Evolutionary conservation across 2,329 filamentous ascomycete genomes (phyloP).

Genomic region (Pyricularia pennisetigena): DNA sequence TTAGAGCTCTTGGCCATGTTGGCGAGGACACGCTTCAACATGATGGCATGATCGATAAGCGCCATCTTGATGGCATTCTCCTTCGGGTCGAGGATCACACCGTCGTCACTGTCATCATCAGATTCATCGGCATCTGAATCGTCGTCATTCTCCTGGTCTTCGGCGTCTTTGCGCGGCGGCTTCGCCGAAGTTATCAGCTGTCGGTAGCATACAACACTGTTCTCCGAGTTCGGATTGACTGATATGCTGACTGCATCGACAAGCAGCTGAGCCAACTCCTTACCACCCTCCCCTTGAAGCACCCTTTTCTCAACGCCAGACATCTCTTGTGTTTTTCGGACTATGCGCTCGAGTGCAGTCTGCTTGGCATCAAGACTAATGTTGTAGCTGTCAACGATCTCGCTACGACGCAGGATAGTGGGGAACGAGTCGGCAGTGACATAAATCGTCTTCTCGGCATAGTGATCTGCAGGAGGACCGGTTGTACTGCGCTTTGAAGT

Average conservation of each 20-base stretch:
- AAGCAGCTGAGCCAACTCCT: slow-evolving; percentile 56
- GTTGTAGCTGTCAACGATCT: slow-evolving; percentile 63
- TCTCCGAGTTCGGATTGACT: slow-evolving; percentile 64
- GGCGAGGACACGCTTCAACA: slow-evolving; percentile 72
- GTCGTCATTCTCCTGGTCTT: slow-evolving; percentile 26
- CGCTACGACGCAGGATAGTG: slow-evolving; percentile 79
- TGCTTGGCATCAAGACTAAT: slow-evolving; percentile 65
- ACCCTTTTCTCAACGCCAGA: slow-evolving; percentile 64
- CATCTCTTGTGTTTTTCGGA: slow-evolving; percentile 84
- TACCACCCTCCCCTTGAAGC: slow-evolving; percentile 51
- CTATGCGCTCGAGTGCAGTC: slow-evolving; percentile 83
- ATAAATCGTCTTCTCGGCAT: slow-evolving; percentile 75
- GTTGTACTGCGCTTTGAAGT: slow-evolving; percentile 62
- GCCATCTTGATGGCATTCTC: slow-evolving; percentile 77
- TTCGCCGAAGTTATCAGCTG: slow-evolving; percentile 52
- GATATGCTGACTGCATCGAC: slow-evolving; percentile 70
- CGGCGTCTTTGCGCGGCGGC: slow-evolving; percentile 28
- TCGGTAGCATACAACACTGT: slow-evolving; percentile 69
- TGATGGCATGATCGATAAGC: slow-evolving; percentile 79
- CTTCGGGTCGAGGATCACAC: slow-evolving; percentile 42
- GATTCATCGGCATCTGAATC: slow-evolving; percentile 31
- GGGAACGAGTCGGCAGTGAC: slow-evolving; percentile 81
- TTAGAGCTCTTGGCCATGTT: slow-evolving; percentile 56
- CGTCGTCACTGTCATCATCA: slow-evolving; percentile 14
- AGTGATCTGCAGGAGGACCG: slow-evolving; percentile 62